A percentile compares a stretch with the other conserved stretches of the same genome.
phyloP scores from a whole-genome alignment of 305 asterid species.

The Striga hermonthica region DNA sequence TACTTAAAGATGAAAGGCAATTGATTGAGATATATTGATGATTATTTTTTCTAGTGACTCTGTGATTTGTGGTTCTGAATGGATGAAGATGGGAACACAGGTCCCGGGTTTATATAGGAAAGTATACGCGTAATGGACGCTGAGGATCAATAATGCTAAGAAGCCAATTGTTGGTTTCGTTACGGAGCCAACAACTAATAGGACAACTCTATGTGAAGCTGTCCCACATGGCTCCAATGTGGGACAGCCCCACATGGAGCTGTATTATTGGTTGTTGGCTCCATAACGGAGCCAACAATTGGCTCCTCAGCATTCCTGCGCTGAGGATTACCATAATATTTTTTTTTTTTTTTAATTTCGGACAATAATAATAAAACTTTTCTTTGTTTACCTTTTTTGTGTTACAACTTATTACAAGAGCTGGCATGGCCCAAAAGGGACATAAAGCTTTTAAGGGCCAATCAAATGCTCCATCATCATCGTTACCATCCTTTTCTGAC shows the following conservation, averaged over 20 bases:
- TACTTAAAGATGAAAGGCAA: not conserved
- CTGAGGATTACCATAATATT: conserved; percentile 31
- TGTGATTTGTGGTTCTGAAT: conserved; percentile 15
- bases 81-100: not conserved
- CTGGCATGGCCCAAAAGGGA: conserved; percentile 9
- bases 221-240: no score
- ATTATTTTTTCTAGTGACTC: not conserved
- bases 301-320: no score
- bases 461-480: conserved; percentile 36
- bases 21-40: not conserved
- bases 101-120: conserved; percentile 45
- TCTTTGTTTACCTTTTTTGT: no score
- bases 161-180: no score
- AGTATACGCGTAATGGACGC: conserved; percentile 47
- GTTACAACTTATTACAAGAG: conserved; percentile 20
- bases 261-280: no score
- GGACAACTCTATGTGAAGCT: no score
- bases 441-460: not conserved
- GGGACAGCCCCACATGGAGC: no score
- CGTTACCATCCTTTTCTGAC: conserved; percentile 23
- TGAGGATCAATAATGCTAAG: no score
- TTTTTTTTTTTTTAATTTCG: no score
- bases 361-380: no score
- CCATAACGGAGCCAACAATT: no score
- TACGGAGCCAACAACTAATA: no score